Percentiles rank a stretch among this genome's conserved stretches.
Evolutionary conservation across 202 grass and related monocot genomes (phyloP).

Genomic region (Panicum hallii): DNA sequence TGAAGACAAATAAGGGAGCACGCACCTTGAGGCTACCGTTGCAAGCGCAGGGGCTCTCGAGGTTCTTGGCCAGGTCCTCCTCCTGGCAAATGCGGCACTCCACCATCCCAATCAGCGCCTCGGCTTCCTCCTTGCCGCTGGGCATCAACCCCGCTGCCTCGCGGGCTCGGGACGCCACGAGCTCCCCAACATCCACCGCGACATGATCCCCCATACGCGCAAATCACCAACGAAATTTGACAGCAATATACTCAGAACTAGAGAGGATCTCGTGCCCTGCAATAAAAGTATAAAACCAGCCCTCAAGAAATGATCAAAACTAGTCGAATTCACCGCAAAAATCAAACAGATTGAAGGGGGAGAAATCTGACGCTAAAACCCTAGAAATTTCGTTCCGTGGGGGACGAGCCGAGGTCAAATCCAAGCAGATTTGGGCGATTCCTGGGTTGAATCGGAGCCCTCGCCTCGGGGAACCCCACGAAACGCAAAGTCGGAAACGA

Average conservation of each 20-base stretch:
- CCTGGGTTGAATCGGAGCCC: constrained; percentile 28
- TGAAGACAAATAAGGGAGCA: constrained; percentile 1
- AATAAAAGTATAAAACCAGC: neutral
- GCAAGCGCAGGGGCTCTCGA: constrained; percentile 86
- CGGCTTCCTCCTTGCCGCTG: constrained; percentile 41
- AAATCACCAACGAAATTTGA: neutral
- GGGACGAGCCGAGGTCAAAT: constrained; percentile 16
- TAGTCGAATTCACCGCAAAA: neutral
- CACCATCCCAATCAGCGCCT: constrained; percentile 64
- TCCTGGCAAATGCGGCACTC: constrained; percentile 99
- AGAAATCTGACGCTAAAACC: constrained; percentile 42
- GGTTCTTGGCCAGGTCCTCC: constrained; percentile 74
- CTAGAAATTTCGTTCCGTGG: constrained; percentile 37
- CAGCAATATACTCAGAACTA: constrained; percentile 14
- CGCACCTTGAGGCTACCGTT: constrained; percentile 86
- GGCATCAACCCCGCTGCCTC: constrained; percentile 15
- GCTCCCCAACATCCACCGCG: constrained; percentile 60
- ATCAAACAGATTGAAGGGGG: neutral
- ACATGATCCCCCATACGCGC: constrained; percentile 75
- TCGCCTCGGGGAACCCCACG: neutral
- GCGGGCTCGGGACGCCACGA: constrained; percentile 31
- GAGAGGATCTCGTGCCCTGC: neutral
- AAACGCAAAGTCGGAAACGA: neutral
- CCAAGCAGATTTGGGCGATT: constrained; percentile 18
- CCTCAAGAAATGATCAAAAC: constrained; percentile 20